Conservation (phyloP, 345 rosid species). For the Acer negundo region DNA sequence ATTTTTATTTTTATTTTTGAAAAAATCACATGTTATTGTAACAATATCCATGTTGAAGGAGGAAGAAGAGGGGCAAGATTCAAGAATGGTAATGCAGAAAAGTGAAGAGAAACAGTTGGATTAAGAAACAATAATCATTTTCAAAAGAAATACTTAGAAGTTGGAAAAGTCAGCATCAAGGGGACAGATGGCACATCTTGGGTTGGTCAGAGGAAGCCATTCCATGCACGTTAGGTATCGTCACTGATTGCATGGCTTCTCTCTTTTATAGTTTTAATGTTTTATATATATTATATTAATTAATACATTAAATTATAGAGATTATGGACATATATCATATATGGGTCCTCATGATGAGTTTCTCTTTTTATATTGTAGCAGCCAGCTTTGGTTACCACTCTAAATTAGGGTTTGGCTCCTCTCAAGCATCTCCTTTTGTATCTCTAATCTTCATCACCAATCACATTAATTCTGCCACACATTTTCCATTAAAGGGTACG, state of each 20-base stretch:
- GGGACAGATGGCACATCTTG: slow-evolving; percentile 36
- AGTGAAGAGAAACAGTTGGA: not conserved
- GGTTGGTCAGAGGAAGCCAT: slow-evolving; percentile 31
- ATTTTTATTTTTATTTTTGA: too few species aligned
- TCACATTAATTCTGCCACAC: not conserved
- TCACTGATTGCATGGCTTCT: slow-evolving; percentile 39
- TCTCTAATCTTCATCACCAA: not conserved
- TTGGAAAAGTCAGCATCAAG: slow-evolving; percentile 21
- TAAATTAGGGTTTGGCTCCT: slow-evolving; percentile 10
- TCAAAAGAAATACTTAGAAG: too few species aligned
- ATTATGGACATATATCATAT: not conserved
- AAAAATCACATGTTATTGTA: not conserved
- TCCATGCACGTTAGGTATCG: slow-evolving; percentile 55
- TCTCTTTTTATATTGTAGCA: not conserved
- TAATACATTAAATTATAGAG: too few species aligned
- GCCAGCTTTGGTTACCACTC: slow-evolving; percentile 18
- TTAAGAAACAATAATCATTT: not conserved
- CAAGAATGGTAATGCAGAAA: not conserved
- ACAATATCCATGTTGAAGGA: not conserved
- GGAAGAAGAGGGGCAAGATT: not conserved
- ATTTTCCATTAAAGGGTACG: not conserved
- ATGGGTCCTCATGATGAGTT: slow-evolving; percentile 18
- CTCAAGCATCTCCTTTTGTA: not conserved
- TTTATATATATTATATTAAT: slow-evolving; percentile 12
- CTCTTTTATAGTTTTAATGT: not conserved